Base-by-base conservation (phyloP, 2,329 filamentous ascomycete species). In the Neofusicoccum parvum region DNA sequence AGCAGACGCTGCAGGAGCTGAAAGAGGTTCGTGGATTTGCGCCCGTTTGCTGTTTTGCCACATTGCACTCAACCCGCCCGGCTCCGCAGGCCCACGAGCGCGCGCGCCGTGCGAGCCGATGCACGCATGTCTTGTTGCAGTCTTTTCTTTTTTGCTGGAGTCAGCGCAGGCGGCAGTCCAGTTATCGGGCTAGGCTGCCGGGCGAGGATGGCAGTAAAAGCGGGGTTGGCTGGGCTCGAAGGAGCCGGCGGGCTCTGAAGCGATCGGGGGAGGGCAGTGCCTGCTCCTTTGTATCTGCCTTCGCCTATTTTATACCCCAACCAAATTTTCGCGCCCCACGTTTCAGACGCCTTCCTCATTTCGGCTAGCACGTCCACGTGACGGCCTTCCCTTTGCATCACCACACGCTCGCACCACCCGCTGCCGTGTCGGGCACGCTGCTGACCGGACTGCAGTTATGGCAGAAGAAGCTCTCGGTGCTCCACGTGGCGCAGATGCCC, bases 381-480 rank as follows among this genome's bases (percentile, higher is more conserved):
- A 77, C 69, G 34, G 37, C 62, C 65, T 70, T 45, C 51, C 64
- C 37, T 66, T 49, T 62, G 32, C 5, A 43, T 39, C 58, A 63
- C 36, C 46, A 65, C 46, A 14, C 39, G 39, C 46, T 23, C 49
- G 37, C 60, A 50, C 48, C 65, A 39, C 46, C 50, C 43, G 62
- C 62, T 23, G 23, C 23, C 23, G 23, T 23, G 23, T 23, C 23
- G 23, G 23, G 23, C 23, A 23, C 23, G 23, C 23, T 23, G 23
- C 23, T 64, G 15, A 64, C 50, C 7, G 27, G 9, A 20, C 45
- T 46, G 20, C 62, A 98, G 94, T 92, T 90, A 81, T 99, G 95
- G 95, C 94, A 98, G 83, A 85, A 89, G 72, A 97, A 96, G 80
- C 85, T 99, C 41, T 91, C 94, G 1, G 88, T 88, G 71, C 88